Conservation (phyloP, 192 early-diverging fungal species). For the Umbelopsis sp. region DNA sequence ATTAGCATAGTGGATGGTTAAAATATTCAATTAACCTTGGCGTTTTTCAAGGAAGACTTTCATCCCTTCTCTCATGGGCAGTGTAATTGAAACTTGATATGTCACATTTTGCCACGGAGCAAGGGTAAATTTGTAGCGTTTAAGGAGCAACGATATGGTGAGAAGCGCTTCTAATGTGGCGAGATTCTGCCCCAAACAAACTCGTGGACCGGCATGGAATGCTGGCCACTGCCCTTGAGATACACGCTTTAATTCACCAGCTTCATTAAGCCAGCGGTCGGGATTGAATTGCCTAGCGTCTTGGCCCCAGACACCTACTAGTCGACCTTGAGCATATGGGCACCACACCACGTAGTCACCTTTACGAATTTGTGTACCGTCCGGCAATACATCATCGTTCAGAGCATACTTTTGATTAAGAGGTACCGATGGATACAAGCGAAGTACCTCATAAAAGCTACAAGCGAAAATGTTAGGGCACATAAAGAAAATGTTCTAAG, state of each 20-base stretch:
- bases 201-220: slow-evolving; percentile 54
- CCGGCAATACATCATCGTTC: slow-evolving; percentile 48
- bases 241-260: slow-evolving; percentile 26
- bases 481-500: background rate
- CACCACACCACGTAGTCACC: slow-evolving; percentile 44
- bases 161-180: slow-evolving; percentile 48
- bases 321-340: slow-evolving; percentile 41
- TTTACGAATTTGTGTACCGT: slow-evolving; percentile 44
- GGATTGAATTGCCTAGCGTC: slow-evolving; percentile 47
- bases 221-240: slow-evolving; percentile 49
- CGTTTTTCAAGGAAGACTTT: slow-evolving; percentile 35
- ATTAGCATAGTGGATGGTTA: no score
- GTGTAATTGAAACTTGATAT: slow-evolving; percentile 27
- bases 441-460: slow-evolving; percentile 35
- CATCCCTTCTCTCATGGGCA: slow-evolving; percentile 40
- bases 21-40: background rate
- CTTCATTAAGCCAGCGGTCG: slow-evolving; percentile 44
- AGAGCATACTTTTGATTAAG: slow-evolving; percentile 46
- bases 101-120: slow-evolving; percentile 33
- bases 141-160: slow-evolving; percentile 40
- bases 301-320: slow-evolving; percentile 39
- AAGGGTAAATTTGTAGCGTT: slow-evolving; percentile 40
- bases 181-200: slow-evolving; percentile 46
- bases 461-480: background rate
- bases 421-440: slow-evolving; percentile 47